These are phyloP conservation scores for Alloteropsis angusta DNA, from an alignment of 202 grass and related monocot species.

Conservation along the genomic window DNA sequence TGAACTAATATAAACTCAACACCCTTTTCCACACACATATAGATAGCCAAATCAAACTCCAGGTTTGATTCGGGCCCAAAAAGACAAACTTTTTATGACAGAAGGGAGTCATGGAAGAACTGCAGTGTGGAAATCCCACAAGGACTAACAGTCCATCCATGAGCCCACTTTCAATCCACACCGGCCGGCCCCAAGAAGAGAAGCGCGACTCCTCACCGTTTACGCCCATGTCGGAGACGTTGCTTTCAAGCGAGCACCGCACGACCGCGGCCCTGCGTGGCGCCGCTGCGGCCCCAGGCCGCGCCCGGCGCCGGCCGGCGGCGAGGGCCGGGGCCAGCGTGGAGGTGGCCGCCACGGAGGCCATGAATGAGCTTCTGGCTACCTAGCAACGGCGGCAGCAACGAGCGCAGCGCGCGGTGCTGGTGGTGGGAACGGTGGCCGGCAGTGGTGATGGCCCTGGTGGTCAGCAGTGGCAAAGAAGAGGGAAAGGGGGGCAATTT, in stretches of 20 bases:
- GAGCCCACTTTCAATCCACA: background rate
- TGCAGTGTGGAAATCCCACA: background rate
- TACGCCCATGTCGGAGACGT: conserved; percentile 81
- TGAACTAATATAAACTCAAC: background rate
- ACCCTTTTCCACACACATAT: background rate
- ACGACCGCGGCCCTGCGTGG: background rate
- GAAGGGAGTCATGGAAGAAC: background rate
- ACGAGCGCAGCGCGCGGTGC: background rate
- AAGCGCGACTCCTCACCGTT: conserved; percentile 43
- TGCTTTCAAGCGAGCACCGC: conserved; percentile 70
- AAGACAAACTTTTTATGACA: background rate
- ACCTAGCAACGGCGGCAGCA: background rate
- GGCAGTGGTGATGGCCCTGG: background rate
- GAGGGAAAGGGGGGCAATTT: background rate
- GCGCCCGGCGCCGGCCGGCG: conserved; percentile 12
- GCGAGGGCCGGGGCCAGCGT: conserved; percentile 34
- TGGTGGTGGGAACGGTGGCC: background rate
- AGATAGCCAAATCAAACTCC: background rate
- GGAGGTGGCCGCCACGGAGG: conserved; percentile 58
- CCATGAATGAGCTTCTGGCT: background rate
- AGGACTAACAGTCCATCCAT: background rate
- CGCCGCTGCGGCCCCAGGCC: background rate
- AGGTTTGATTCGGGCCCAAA: background rate
- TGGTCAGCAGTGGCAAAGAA: background rate
- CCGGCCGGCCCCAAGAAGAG: background rate